Evolutionary conservation across 1,284 basidiomycete species (phyloP).

Genomic region (Papiliotrema flavescens): DNA sequence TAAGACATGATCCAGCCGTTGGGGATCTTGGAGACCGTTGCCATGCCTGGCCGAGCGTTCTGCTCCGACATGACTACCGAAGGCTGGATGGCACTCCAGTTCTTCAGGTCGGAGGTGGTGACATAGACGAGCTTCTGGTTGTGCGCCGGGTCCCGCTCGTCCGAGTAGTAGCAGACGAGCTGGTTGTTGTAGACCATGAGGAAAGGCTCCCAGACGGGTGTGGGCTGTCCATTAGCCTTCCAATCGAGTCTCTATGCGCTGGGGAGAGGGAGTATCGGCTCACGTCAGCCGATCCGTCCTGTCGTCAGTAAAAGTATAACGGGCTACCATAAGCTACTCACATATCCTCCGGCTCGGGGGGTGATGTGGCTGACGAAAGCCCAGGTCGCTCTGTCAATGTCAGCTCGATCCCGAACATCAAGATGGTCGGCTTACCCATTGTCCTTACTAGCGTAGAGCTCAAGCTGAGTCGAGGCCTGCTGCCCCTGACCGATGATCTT

Average conservation of each 20-base stretch:
- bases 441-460: slow-evolving; percentile 44
- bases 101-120: slow-evolving; percentile 36
- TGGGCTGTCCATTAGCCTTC: slow-evolving; percentile 8
- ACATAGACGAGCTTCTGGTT: slow-evolving; percentile 48
- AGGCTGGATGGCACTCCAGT: slow-evolving; percentile 41
- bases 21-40: slow-evolving; percentile 35
- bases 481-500: slow-evolving; percentile 15
- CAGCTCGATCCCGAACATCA: not conserved
- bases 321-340: no score
- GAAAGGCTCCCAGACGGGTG: slow-evolving; percentile 22
- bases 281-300: no score
- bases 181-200: slow-evolving; percentile 39
- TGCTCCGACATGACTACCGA: slow-evolving; percentile 38
- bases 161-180: slow-evolving; percentile 47
- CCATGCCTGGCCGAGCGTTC: slow-evolving; percentile 45
- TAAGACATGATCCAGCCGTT: slow-evolving; percentile 46
- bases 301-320: no score
- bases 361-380: slow-evolving; percentile 25
- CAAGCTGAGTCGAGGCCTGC: slow-evolving; percentile 41
- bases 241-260: no score
- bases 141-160: slow-evolving; percentile 44
- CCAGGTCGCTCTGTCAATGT: slow-evolving; percentile 26
- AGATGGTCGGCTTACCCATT: slow-evolving; percentile 20
- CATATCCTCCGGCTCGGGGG: no score
- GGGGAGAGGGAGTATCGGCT: no score